Base-by-base conservation (phyloP, 495 filamentous ascomycete species). In the Amniculicola lignicola region DNA sequence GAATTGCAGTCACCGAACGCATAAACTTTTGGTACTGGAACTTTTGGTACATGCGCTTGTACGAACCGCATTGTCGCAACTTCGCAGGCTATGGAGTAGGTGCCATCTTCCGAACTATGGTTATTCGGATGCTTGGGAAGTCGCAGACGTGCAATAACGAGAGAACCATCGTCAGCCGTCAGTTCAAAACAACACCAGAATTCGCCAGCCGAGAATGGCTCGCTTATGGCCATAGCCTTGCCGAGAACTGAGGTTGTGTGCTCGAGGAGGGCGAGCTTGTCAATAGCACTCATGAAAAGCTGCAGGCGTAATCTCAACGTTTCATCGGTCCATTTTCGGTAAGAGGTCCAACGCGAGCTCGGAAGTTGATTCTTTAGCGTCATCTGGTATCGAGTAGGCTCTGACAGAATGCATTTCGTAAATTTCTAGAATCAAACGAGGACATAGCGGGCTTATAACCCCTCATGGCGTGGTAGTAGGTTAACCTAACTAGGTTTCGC, bases 111-210 rank as follows among this genome's bases (percentile, higher is more conserved):
- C 15, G 65, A 29, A 43, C 39, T 60, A 33, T 33, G 29, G 29
- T n/a, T 33, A 18, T 67, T 48, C 18, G 63, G 66, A 56, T 67
- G 60, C 19, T 36, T 51, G 1, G 66, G 66, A 35, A 69, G 29
- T n/a, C 55, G 15, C 7, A 68, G 42, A 3, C 63, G 63, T 23
- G 66, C 66, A 29, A 64, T 43, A 4, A 43, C 35, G 21, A 64
- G 51, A 23, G 49, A 39, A 24, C 47, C 57, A 37, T 70, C 62
- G 2, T 45, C 22, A 0, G 58, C 55, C 28, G 62, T 36, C 19
- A 68, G 51, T 44, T 69, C 61, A 41, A 70, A 65, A 53, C 67
- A 70, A 57, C 50, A 54, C 67, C 67, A 70, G 35, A 48, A 62
- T 40, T 70, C 61, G 21, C 67, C 64, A 5, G 62, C 67, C 3